Percentiles rank a stretch among this genome's conserved stretches.
These are phyloP conservation scores for Miscanthus sacchariflorus DNA, from an alignment of 202 grass and related monocot genomes.

Conservation along the genomic window DNA sequence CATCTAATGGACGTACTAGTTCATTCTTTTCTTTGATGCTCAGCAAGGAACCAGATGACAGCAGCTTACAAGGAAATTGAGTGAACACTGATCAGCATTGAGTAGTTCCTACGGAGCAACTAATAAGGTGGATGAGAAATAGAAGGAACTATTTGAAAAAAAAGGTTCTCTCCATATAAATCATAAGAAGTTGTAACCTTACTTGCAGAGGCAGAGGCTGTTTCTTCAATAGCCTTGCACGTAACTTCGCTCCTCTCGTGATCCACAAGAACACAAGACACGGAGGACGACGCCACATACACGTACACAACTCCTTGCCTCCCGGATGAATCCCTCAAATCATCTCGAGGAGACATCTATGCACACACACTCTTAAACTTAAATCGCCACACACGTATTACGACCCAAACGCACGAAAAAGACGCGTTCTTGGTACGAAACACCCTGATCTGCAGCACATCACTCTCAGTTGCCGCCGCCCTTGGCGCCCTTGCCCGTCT, in stretches of 20 bases:
- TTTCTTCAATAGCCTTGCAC: constrained; percentile 15
- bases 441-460: not conserved
- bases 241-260: constrained; percentile 16
- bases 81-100: not conserved
- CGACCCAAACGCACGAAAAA: not conserved
- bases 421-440: not conserved
- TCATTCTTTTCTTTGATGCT: not conserved
- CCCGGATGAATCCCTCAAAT: constrained; percentile 80
- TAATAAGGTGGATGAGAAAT: not conserved
- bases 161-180: not conserved
- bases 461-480: constrained; percentile 28
- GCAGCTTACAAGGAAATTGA: constrained; percentile 5
- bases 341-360: constrained; percentile 69
- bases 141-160: not conserved
- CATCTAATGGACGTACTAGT: not conserved
- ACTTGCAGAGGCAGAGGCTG: not conserved
- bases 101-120: not conserved
- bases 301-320: constrained; percentile 34
- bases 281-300: constrained; percentile 18
- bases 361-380: not conserved
- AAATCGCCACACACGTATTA: not conserved
- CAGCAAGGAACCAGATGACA: not conserved
- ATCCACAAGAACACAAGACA: constrained; percentile 37
- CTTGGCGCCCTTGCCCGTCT: constrained; percentile 36
- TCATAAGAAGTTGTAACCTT: not conserved